Conservation (phyloP, 169 alveolate genomes). For the Plasmodium gallinaceum region DNA sequence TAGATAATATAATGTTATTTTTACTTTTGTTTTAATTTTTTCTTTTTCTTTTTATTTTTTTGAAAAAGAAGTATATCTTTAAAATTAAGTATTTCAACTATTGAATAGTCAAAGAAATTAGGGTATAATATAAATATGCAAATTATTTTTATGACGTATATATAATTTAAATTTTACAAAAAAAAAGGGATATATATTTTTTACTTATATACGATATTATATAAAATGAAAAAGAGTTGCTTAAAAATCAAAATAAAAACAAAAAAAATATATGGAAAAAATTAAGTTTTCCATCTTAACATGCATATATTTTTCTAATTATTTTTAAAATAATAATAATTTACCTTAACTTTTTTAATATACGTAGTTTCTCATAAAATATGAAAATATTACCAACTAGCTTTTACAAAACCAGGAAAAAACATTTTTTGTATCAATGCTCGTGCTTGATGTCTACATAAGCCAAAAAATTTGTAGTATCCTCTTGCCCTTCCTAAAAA, state of each 20-base stretch:
- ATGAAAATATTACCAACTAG: constrained; percentile 81
- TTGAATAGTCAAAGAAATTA: too few species aligned
- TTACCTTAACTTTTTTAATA: background rate
- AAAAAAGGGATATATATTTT: too few species aligned
- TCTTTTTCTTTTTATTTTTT: too few species aligned
- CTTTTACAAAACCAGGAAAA: constrained; percentile 84
- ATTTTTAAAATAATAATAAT: background rate
- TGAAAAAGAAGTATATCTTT: too few species aligned
- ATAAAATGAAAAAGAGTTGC: too few species aligned
- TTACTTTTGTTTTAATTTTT: too few species aligned
- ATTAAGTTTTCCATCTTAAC: background rate
- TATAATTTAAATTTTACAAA: too few species aligned
- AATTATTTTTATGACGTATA: too few species aligned
- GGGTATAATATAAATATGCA: too few species aligned
- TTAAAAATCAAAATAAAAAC: background rate
- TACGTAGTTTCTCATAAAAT: background rate
- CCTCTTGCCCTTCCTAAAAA: constrained; percentile 83
- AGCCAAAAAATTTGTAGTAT: constrained; percentile 80
- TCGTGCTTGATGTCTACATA: constrained; percentile 83
- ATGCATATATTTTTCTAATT: background rate
- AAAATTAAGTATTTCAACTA: too few species aligned
- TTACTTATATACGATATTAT: too few species aligned
- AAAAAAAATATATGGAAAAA: background rate
- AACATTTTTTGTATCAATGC: constrained; percentile 79
- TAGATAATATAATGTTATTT: too few species aligned